Percentiles rank a stretch among this genome's conserved stretches.
phyloP scores from a whole-genome alignment of 2,329 filamentous ascomycete species.

The Monascus ruber region DNA sequence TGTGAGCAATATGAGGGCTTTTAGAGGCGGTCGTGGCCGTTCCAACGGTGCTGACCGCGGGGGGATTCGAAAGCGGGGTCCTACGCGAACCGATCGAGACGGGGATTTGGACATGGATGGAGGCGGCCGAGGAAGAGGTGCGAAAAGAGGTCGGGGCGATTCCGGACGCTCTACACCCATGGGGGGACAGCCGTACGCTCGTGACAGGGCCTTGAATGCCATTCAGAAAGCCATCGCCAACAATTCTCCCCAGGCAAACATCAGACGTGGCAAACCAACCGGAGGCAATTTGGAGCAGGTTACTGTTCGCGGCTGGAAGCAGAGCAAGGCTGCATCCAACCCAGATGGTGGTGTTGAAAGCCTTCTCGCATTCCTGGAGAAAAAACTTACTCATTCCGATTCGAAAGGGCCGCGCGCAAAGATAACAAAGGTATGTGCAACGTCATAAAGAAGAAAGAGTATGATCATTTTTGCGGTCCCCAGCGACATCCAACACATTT shows the following conservation, averaged over 20 bases:
- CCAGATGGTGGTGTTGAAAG: constrained; percentile 55
- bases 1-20: constrained; percentile 19
- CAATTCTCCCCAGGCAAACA: constrained; percentile 24
- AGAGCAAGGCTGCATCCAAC: constrained; percentile 58
- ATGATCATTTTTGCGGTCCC: constrained; percentile 22
- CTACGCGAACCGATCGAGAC: constrained; percentile 44
- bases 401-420: constrained; percentile 44
- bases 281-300: constrained; percentile 23
- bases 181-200: constrained; percentile 12
- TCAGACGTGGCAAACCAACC: constrained; percentile 25
- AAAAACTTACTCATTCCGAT: constrained; percentile 50
- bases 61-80: constrained; percentile 41
- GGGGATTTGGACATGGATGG: constrained; percentile 51
- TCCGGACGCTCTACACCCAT: constrained; percentile 11
- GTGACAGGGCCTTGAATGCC: constrained; percentile 22
- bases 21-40: constrained; percentile 19
- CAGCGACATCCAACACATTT: constrained; percentile 17
- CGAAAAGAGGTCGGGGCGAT: constrained; percentile 23
- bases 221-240: constrained; percentile 26
- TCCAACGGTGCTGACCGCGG: constrained; percentile 29
- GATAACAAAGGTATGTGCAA: constrained; percentile 67
- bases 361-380: constrained; percentile 58
- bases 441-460: constrained; percentile 15
- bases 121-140: constrained; percentile 23
- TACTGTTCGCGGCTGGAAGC: constrained; percentile 49